Percentiles rank a stretch among this genome's conserved stretches.
Evolutionary conservation across 163 green algal genomes (phyloP).

Genomic region (Scenedesmus sp.): DNA sequence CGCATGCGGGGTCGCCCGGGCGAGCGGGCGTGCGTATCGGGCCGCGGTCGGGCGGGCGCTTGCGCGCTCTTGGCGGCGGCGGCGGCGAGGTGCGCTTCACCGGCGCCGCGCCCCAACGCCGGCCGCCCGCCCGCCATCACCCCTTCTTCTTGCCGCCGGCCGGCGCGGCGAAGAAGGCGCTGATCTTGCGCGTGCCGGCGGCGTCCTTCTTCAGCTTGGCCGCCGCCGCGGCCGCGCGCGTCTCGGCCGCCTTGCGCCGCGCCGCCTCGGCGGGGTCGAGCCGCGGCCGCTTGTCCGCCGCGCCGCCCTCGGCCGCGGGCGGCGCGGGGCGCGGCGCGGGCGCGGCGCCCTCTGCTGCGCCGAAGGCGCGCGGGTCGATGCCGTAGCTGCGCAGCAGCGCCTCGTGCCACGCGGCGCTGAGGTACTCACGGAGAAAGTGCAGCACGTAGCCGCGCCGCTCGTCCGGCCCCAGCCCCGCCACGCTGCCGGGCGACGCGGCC

Average conservation of each 20-base stretch:
- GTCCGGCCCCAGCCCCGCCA: conserved; percentile 46
- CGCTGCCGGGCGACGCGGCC: conserved; percentile 33
- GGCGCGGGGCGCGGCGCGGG: background rate
- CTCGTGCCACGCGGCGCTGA: conserved; percentile 51
- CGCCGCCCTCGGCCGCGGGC: background rate
- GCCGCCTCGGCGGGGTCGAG: conserved; percentile 69
- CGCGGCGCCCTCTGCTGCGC: conserved; percentile 2
- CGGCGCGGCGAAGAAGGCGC: conserved; percentile 56
- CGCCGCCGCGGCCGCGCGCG: conserved; percentile 49
- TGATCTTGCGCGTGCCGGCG: conserved; percentile 63
- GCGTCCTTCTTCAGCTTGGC: conserved; percentile 62
- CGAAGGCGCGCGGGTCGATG: conserved; percentile 8
- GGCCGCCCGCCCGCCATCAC: too few relatives aligned
- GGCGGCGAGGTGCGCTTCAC: background rate
- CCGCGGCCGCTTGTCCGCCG: background rate
- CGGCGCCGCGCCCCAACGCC: too few relatives aligned
- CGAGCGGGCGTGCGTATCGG: background rate
- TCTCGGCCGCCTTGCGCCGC: conserved; percentile 55
- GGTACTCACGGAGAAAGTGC: conserved; percentile 62
- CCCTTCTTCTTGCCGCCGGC: conserved; percentile 7
- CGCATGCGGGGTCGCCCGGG: too few relatives aligned
- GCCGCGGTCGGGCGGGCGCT: background rate
- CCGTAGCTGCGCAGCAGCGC: conserved; percentile 36
- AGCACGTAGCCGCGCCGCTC: conserved; percentile 55
- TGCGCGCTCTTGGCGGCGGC: background rate